These are phyloP conservation scores for Beta lomatogona DNA, from an alignment of 179 eudicot species.

Conservation along the genomic window DNA sequence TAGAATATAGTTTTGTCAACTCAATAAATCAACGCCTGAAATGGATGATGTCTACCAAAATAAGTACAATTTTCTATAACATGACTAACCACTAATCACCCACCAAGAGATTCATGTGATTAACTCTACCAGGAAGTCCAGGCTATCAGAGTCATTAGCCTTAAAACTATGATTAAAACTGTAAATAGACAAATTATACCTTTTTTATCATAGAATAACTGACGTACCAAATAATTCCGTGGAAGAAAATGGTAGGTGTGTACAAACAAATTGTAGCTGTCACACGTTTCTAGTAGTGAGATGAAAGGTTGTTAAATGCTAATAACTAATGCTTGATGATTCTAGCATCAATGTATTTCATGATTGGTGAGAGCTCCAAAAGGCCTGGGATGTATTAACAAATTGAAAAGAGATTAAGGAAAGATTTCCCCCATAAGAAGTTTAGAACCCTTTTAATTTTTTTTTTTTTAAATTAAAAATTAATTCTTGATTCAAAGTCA, in stretches of 20 bases:
- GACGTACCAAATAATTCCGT: constrained; percentile 1
- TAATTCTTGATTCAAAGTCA: no score
- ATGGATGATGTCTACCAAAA: no score
- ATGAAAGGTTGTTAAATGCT: constrained; percentile 6
- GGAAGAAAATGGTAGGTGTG: constrained; percentile 9
- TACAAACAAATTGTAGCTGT: constrained; percentile 20
- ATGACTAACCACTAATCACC: constrained; percentile 17
- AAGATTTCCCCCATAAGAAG: no score
- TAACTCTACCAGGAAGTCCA: neutral
- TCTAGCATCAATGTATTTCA: neutral
- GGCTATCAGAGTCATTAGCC: no score
- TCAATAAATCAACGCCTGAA: constrained; percentile 1
- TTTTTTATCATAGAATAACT: neutral
- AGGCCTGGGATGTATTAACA: no score
- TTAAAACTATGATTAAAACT: neutral
- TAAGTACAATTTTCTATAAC: constrained; percentile 9
- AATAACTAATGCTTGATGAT: neutral
- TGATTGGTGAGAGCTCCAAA: neutral
- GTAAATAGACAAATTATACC: constrained; percentile 20
- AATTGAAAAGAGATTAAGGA: no score
- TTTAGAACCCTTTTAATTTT: no score
- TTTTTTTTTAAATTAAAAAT: no score
- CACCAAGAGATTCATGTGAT: constrained; percentile 13
- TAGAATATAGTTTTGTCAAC: neutral
- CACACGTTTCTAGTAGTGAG: constrained; percentile 15